A percentile compares a stretch with the other conserved stretches of the same genome.
phyloP scores from a whole-genome alignment of 108 stramenopile species.

The Epipyxis sp. region DNA sequence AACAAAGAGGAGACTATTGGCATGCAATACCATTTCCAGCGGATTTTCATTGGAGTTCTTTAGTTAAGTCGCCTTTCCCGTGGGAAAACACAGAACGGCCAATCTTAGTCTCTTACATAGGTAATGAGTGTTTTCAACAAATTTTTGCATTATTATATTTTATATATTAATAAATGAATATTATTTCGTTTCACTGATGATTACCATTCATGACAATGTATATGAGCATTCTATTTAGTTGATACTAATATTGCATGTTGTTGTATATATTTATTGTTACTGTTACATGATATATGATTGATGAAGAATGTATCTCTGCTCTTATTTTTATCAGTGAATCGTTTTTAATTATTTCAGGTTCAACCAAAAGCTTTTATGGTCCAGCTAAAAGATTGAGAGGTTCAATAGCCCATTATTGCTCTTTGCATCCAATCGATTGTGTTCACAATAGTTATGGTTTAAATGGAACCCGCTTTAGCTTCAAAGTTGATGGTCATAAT shows the following conservation, averaged over 20 bases:
- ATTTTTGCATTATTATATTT: too few relatives aligned
- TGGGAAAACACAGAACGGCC: not conserved
- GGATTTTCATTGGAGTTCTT: constrained; percentile 8
- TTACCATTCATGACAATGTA: too few relatives aligned
- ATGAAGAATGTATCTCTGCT: too few relatives aligned
- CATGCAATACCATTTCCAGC: constrained; percentile 28
- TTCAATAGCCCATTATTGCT: constrained; percentile 6
- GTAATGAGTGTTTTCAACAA: too few relatives aligned
- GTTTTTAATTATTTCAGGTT: too few relatives aligned
- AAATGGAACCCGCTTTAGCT: constrained; percentile 13
- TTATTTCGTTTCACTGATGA: too few relatives aligned
- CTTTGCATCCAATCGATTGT: constrained; percentile 13
- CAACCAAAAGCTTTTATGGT: constrained; percentile 13
- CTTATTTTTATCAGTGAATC: too few relatives aligned
- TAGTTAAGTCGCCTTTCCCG: constrained; percentile 7
- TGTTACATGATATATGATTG: too few relatives aligned
- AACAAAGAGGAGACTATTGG: constrained; percentile 14
- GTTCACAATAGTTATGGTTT: constrained; percentile 4
- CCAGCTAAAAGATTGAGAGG: not conserved
- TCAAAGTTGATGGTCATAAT: constrained; percentile 14
- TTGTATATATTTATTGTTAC: too few relatives aligned
- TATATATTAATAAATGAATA: too few relatives aligned
- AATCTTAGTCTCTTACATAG: constrained; percentile 9
- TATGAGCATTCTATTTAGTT: too few relatives aligned
- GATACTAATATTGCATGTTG: too few relatives aligned